These are phyloP conservation scores for Plasmopara halstedii DNA, from an alignment of 352 stramenopile genomes.

Conservation along the genomic window DNA sequence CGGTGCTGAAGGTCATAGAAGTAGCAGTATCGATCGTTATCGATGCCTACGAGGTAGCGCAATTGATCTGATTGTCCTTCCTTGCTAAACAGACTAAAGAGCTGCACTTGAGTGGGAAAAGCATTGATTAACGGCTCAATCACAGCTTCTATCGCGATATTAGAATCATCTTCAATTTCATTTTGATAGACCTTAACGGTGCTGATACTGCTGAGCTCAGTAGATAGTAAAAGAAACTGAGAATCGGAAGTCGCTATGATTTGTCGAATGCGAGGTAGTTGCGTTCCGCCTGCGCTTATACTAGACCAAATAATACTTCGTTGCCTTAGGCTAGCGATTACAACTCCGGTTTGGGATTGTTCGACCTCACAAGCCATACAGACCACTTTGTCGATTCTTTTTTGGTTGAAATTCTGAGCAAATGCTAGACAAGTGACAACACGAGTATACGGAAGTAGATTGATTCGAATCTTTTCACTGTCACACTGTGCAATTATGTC, in stretches of 20 bases:
- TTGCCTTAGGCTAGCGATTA: constrained; percentile 7
- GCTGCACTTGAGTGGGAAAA: constrained; percentile 21
- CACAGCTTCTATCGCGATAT: neutral
- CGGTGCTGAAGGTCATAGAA: constrained; percentile 28
- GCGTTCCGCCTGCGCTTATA: constrained; percentile 1
- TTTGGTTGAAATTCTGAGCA: neutral
- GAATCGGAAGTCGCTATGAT: constrained; percentile 13
- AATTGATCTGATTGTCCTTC: constrained; percentile 2
- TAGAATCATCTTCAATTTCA: neutral
- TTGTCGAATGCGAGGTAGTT: constrained; percentile 5
- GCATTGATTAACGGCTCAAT: constrained; percentile 11
- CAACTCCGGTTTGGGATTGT: constrained; percentile 1
- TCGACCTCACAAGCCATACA: constrained; percentile 21
- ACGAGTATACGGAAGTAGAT: constrained; percentile 4
- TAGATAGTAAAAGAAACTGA: constrained; percentile 18
- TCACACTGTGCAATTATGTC: neutral
- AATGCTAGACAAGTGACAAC: constrained; percentile 17
- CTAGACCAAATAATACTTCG: constrained; percentile 19
- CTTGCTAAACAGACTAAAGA: constrained; percentile 14
- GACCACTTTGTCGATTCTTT: constrained; percentile 6
- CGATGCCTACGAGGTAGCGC: constrained; percentile 27
- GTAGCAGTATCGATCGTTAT: constrained; percentile 34
- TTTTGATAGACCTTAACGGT: constrained; percentile 4
- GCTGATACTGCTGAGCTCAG: constrained; percentile 9
- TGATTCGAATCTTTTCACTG: constrained; percentile 1